Evolutionary conservation across 1,139 yeast species (phyloP).

Genomic region (Zygoascus hellenicus): DNA sequence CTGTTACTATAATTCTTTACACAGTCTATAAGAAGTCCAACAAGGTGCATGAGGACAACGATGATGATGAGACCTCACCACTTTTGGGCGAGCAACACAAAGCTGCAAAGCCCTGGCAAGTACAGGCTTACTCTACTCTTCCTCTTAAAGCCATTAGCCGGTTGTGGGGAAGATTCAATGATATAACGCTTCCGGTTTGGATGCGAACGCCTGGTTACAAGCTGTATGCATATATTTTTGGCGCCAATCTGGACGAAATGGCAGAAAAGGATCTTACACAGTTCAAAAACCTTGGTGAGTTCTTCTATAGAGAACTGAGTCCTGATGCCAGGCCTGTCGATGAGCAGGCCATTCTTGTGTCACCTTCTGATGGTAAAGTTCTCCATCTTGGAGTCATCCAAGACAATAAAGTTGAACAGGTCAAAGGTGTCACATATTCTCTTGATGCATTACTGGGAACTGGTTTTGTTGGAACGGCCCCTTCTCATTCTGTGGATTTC

Average conservation of each 20-base stretch:
- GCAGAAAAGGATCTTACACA: conserved; percentile 71
- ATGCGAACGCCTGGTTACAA: conserved; percentile 75
- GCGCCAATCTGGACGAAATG: conserved; percentile 86
- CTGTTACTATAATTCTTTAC: conserved; percentile 57
- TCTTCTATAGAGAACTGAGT: conserved; percentile 76
- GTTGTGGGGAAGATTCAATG: conserved; percentile 89
- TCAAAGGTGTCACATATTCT: conserved; percentile 92
- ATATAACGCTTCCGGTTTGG: conserved; percentile 81
- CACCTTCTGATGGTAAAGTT: conserved; percentile 93
- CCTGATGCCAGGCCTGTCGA: conserved; percentile 80
- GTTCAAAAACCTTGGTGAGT: conserved; percentile 79
- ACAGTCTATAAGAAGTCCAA: conserved; percentile 51
- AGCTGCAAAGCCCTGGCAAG: conserved; percentile 77
- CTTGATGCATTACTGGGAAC: conserved; percentile 80
- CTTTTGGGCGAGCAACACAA: conserved; percentile 32
- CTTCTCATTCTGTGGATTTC: conserved; percentile 51
- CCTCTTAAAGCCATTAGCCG: conserved; percentile 90
- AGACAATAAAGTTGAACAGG: conserved; percentile 83
- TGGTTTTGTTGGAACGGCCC: conserved; percentile 39
- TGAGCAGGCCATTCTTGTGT: conserved; percentile 52
- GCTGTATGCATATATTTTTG: conserved; percentile 74
- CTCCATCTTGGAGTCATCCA: conserved; percentile 75
- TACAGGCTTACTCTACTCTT: conserved; percentile 81
- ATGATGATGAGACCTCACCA: conserved; percentile 18
- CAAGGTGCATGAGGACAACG: conserved; percentile 15